A percentile compares a stretch with the other conserved stretches of the same genome.
These are phyloP conservation scores for Psidium guajava DNA, from an alignment of 345 rosid species.

Conservation along the genomic window DNA sequence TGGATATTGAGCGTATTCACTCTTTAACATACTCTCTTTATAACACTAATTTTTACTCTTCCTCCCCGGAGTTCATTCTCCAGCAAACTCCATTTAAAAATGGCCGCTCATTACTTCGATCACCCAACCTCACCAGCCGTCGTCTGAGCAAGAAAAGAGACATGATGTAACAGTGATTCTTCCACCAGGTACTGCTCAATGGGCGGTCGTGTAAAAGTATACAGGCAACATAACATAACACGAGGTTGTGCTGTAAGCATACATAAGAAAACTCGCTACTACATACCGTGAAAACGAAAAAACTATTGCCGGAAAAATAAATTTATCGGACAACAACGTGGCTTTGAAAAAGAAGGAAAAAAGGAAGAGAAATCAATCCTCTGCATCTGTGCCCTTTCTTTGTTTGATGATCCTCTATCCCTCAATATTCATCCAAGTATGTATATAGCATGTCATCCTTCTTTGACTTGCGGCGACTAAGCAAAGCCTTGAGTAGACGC, in stretches of 20 bases:
- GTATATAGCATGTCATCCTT: constrained; percentile 79
- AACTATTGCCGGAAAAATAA: background rate
- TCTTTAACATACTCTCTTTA: too few species aligned
- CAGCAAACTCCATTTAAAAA: too few species aligned
- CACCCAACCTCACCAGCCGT: too few species aligned
- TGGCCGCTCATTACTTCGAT: too few species aligned
- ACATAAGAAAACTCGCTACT: background rate
- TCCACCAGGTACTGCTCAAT: background rate
- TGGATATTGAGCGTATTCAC: too few species aligned
- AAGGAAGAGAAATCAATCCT: background rate
- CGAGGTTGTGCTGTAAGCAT: background rate
- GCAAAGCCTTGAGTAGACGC: constrained; percentile 77
- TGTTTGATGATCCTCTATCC: background rate
- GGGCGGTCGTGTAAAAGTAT: background rate
- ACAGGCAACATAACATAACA: background rate
- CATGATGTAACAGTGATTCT: background rate
- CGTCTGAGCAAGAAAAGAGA: background rate
- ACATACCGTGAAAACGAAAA: background rate
- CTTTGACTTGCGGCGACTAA: constrained; percentile 87
- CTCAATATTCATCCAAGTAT: constrained; percentile 79
- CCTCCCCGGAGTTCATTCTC: too few species aligned
- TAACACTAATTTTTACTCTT: too few species aligned
- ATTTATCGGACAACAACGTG: background rate
- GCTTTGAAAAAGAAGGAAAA: background rate
- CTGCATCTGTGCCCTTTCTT: background rate